Conservation (phyloP, 2,329 filamentous ascomycete genomes). For the Colletotrichum filicis region DNA sequence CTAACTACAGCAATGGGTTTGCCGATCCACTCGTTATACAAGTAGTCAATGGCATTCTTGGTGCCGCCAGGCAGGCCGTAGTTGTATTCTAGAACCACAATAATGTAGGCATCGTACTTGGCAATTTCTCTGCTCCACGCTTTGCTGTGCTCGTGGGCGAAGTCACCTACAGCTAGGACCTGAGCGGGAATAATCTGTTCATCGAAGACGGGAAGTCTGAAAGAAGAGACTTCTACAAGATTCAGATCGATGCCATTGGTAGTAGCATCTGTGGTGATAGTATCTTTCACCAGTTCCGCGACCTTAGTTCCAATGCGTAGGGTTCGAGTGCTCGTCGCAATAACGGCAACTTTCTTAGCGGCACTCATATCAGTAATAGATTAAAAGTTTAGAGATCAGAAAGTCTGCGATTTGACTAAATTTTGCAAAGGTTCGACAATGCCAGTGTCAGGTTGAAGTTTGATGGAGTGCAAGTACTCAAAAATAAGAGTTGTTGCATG, state of each 20-base stretch:
- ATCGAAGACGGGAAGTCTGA: constrained; percentile 57
- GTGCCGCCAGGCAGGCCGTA: constrained; percentile 61
- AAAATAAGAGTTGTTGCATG: too few species aligned
- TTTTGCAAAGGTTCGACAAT: neutral
- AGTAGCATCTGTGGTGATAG: constrained; percentile 40
- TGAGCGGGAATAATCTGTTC: constrained; percentile 52
- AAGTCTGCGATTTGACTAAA: too few species aligned
- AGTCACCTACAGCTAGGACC: constrained; percentile 49
- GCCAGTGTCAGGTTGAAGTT: too few species aligned
- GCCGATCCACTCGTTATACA: constrained; percentile 67
- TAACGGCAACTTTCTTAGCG: constrained; percentile 44
- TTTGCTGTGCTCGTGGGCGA: constrained; percentile 53
- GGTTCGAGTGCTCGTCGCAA: constrained; percentile 49
- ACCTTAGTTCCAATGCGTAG: constrained; percentile 48
- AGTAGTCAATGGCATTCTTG: constrained; percentile 73
- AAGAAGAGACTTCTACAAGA: constrained; percentile 49
- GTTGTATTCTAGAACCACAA: constrained; percentile 68
- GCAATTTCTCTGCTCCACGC: constrained; percentile 56
- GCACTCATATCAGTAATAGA: neutral
- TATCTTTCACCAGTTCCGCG: constrained; percentile 44
- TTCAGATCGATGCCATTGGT: constrained; percentile 38
- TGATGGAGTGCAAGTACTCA: neutral
- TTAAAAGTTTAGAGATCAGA: too few species aligned
- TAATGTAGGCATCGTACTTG: constrained; percentile 50
- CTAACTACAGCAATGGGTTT: constrained; percentile 65